Percentiles rank a stretch among this genome's conserved stretches.
phyloP scores from a whole-genome alignment of 108 stramenopile species.

The Aurantiochytrium sp. region DNA sequence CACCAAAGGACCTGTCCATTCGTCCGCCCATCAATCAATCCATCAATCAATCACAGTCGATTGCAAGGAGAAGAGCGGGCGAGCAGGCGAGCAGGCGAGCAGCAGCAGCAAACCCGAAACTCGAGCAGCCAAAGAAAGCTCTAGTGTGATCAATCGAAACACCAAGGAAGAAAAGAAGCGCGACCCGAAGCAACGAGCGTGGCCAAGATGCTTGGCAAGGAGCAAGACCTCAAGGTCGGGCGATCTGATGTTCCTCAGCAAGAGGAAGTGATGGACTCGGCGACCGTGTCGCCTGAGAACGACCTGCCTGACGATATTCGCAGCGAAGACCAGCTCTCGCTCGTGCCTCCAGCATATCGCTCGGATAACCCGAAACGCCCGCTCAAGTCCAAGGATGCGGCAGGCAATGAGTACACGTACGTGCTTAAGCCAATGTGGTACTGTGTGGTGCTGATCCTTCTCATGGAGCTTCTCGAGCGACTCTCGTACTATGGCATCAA shows the following conservation, averaged over 20 bases:
- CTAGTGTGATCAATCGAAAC: no score
- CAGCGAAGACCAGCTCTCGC: neutral
- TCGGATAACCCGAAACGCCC: neutral
- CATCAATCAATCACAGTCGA: no score
- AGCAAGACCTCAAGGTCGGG: neutral
- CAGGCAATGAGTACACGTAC: neutral
- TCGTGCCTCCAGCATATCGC: neutral
- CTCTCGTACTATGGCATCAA: constrained; percentile 18
- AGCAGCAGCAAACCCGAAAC: no score
- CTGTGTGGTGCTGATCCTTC: constrained; percentile 8
- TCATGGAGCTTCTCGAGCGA: constrained; percentile 11
- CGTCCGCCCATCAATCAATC: no score
- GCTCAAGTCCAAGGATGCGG: neutral
- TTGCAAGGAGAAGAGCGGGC: no score
- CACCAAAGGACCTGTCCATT: no score
- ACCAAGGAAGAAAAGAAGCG: no score
- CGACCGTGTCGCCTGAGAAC: neutral
- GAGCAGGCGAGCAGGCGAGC: no score
- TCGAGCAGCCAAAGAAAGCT: no score
- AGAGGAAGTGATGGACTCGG: neutral
- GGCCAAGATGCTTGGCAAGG: neutral
- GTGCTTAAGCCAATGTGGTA: constrained; percentile 4
- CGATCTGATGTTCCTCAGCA: neutral
- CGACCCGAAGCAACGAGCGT: no score
- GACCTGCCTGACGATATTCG: neutral